Conservation (phyloP, 2,329 filamentous ascomycete genomes). For the Onygenales sp. region DNA sequence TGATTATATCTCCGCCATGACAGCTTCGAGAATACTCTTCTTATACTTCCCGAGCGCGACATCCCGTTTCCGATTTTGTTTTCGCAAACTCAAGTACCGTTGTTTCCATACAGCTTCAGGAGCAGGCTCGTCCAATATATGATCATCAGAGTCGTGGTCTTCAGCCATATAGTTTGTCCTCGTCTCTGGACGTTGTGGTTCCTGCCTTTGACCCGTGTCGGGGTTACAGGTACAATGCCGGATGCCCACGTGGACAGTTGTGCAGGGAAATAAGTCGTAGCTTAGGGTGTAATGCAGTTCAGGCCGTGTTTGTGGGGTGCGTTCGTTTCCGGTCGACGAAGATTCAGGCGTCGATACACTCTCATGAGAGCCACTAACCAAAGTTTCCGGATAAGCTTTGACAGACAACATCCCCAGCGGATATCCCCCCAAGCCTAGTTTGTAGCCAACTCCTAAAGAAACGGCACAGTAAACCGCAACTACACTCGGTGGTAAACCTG, state of each 20-base stretch:
- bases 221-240: background rate
- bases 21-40: slow-evolving; percentile 33
- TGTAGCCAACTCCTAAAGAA: slow-evolving; percentile 27
- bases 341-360: background rate
- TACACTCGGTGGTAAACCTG: slow-evolving; percentile 16
- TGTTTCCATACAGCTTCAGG: slow-evolving; percentile 30
- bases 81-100: slow-evolving; percentile 27
- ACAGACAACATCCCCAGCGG: slow-evolving; percentile 19
- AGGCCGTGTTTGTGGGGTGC: background rate
- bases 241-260: slow-evolving; percentile 1
- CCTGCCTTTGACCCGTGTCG: background rate
- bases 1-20: slow-evolving; percentile 31
- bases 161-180: slow-evolving; percentile 9
- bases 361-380: background rate
- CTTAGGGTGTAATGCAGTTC: slow-evolving; percentile 1
- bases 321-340: background rate
- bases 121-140: slow-evolving; percentile 19
- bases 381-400: slow-evolving; percentile 12
- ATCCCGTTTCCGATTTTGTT: slow-evolving; percentile 31
- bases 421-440: slow-evolving; percentile 23
- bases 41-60: slow-evolving; percentile 30
- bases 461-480: slow-evolving; percentile 22
- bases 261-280: slow-evolving; percentile 4
- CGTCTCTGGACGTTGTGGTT: background rate
- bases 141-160: slow-evolving; percentile 18